phyloP scores from a whole-genome alignment of 768 basidiomycete genomes.

The Boletus reticuloceps region DNA sequence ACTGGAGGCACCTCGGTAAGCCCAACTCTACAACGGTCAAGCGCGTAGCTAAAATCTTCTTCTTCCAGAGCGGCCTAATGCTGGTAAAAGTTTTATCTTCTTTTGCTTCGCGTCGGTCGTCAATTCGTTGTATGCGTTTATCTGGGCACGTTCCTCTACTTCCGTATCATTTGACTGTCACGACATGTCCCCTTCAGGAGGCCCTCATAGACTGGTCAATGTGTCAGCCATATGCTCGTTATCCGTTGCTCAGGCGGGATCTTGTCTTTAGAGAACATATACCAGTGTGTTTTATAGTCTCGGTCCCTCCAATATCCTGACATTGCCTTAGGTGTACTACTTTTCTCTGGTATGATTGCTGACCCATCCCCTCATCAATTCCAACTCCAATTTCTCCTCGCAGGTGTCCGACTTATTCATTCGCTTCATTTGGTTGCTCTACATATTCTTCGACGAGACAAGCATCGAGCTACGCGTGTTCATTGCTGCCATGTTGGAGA shows the following conservation, averaged over 20 bases:
- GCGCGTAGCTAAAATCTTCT: not conserved
- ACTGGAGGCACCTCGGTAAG: conserved; percentile 72
- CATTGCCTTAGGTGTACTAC: conserved; percentile 60
- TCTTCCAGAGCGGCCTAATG: conserved; percentile 30
- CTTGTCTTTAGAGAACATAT: conserved; percentile 67
- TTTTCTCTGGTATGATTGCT: conserved; percentile 59
- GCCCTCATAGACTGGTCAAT: conserved; percentile 92
- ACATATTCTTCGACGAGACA: conserved; percentile 55
- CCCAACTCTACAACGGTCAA: not conserved
- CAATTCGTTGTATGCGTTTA: conserved; percentile 66
- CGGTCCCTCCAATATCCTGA: not conserved
- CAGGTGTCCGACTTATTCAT: conserved; percentile 71
- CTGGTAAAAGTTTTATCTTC: conserved; percentile 54
- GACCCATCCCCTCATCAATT: not conserved
- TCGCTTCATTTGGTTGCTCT: conserved; percentile 82
- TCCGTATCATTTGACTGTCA: not conserved
- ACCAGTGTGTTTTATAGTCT: conserved; percentile 41
- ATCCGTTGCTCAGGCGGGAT: conserved; percentile 69
- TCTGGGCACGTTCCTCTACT: conserved; percentile 65
- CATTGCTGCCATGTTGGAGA: conserved; percentile 68
- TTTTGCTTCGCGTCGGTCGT: conserved; percentile 66
- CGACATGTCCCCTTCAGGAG: conserved; percentile 49
- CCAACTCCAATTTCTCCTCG: not conserved
- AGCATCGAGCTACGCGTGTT: conserved; percentile 58
- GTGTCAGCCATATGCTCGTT: conserved; percentile 50